Conservation (phyloP, 495 filamentous ascomycete species). For the Penicillium egyptiacum region DNA sequence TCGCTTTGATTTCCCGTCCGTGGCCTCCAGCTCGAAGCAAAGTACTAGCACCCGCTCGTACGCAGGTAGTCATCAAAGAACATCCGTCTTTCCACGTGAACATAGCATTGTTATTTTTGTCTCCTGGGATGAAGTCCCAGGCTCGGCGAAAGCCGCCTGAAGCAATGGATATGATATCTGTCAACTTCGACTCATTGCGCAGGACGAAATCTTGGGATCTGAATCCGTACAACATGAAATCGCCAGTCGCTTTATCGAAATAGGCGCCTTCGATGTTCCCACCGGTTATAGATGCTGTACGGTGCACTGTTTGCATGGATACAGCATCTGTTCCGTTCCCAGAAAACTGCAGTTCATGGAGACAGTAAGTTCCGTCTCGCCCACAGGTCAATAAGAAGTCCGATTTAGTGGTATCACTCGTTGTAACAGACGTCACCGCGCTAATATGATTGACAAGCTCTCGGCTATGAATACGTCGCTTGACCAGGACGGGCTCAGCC, state of each 20-base stretch:
- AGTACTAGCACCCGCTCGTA: conserved; percentile 46
- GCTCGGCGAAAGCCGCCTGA: conserved; percentile 82
- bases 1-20: conserved; percentile 82
- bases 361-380: conserved; percentile 70
- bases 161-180: conserved; percentile 65
- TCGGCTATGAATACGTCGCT: conserved; percentile 49
- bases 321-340: conserved; percentile 12
- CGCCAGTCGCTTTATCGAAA: conserved; percentile 43
- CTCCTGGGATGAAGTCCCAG: conserved; percentile 55
- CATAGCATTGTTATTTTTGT: conserved; percentile 24
- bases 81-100: conserved; percentile 56
- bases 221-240: conserved; percentile 79
- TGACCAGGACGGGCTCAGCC: conserved; percentile 26
- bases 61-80: conserved; percentile 46
- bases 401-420: conserved; percentile 11
- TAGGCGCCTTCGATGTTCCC: conserved; percentile 68
- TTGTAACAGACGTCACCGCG: conserved; percentile 24
- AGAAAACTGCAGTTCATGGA: conserved; percentile 41
- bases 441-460: conserved; percentile 72
- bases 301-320: conserved; percentile 48
- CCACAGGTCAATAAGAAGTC: conserved; percentile 60
- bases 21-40: conserved; percentile 70
- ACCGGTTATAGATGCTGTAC: conserved; percentile 59
- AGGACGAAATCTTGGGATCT: conserved; percentile 72
- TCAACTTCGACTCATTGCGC: conserved; percentile 68